Percentiles rank a stretch among this genome's conserved stretches.
These are phyloP conservation scores for Serendipita sp. DNA, from an alignment of 768 basidiomycete genomes.

Conservation along the genomic window DNA sequence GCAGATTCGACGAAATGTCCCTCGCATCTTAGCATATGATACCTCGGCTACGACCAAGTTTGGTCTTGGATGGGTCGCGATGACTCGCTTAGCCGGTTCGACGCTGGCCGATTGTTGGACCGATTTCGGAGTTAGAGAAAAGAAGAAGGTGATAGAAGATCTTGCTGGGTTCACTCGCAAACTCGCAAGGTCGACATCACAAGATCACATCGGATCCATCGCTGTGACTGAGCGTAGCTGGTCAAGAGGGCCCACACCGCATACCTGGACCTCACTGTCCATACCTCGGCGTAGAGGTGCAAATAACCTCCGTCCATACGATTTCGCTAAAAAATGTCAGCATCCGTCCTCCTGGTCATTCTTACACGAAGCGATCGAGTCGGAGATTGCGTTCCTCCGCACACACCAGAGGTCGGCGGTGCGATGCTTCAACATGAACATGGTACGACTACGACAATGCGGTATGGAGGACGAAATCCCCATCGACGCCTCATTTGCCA, in stretches of 20 bases:
- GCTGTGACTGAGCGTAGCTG: too few species aligned
- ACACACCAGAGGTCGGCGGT: background rate
- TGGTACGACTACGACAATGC: conserved; percentile 1
- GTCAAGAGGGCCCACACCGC: background rate
- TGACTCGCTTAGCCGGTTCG: background rate
- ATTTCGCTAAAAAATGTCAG: background rate
- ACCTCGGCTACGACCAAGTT: background rate
- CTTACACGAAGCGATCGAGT: background rate
- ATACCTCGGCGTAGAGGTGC: background rate
- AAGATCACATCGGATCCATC: background rate
- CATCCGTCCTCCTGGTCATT: background rate
- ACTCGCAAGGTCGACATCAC: background rate
- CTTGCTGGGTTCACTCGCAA: background rate
- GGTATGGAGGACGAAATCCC: background rate
- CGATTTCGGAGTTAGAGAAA: background rate
- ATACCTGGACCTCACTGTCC: background rate
- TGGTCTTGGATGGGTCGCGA: conserved; percentile 3
- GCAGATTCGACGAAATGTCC: background rate
- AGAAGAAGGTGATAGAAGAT: background rate
- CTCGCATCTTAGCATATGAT: background rate
- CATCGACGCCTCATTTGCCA: background rate
- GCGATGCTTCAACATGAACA: conserved; percentile 4
- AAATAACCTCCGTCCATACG: background rate
- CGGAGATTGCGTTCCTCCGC: conserved; percentile 4
- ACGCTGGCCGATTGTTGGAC: background rate